phyloP scores from a whole-genome alignment of 768 basidiomycete species.

The Mycena leptocephala region DNA sequence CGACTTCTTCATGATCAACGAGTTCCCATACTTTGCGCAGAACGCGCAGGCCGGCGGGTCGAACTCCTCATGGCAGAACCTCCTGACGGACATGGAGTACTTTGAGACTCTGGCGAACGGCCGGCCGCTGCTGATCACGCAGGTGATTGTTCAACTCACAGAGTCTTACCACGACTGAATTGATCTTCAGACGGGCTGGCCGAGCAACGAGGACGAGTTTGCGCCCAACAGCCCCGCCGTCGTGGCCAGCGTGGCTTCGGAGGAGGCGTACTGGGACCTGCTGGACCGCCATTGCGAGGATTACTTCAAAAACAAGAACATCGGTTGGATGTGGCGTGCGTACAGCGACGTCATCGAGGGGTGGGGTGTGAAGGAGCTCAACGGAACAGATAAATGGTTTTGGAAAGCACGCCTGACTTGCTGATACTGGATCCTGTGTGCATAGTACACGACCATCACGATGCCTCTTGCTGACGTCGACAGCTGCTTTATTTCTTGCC shows the following conservation, averaged over 20 bases:
- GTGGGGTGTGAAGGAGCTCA: slow-evolving; percentile 31
- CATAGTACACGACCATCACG: neutral
- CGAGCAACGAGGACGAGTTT: slow-evolving; percentile 36
- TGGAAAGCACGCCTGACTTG: slow-evolving; percentile 24
- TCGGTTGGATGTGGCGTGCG: slow-evolving; percentile 36
- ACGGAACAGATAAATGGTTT: slow-evolving; percentile 32
- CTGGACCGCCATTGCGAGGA: slow-evolving; percentile 32
- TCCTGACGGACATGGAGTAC: slow-evolving; percentile 30
- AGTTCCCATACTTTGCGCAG: slow-evolving; percentile 35
- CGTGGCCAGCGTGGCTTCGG: slow-evolving; percentile 30
- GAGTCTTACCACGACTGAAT: neutral
- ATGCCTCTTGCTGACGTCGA: slow-evolving; percentile 1
- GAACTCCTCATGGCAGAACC: slow-evolving; percentile 22
- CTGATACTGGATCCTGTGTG: slow-evolving; percentile 6
- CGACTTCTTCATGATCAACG: slow-evolving; percentile 37
- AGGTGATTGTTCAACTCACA: slow-evolving; percentile 18
- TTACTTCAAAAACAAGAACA: slow-evolving; percentile 33
- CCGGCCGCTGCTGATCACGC: slow-evolving; percentile 32
- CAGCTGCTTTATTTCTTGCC: too few relatives aligned
- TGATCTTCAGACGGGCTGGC: slow-evolving; percentile 33
- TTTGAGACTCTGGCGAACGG: slow-evolving; percentile 30
- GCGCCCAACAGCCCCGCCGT: slow-evolving; percentile 33
- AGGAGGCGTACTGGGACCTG: slow-evolving; percentile 29
- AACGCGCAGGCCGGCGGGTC: slow-evolving; percentile 33
- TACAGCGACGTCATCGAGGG: slow-evolving; percentile 33